These are phyloP conservation scores for Phanerochaete carnosa DNA, from an alignment of 768 basidiomycete genomes.

Conservation along the genomic window DNA sequence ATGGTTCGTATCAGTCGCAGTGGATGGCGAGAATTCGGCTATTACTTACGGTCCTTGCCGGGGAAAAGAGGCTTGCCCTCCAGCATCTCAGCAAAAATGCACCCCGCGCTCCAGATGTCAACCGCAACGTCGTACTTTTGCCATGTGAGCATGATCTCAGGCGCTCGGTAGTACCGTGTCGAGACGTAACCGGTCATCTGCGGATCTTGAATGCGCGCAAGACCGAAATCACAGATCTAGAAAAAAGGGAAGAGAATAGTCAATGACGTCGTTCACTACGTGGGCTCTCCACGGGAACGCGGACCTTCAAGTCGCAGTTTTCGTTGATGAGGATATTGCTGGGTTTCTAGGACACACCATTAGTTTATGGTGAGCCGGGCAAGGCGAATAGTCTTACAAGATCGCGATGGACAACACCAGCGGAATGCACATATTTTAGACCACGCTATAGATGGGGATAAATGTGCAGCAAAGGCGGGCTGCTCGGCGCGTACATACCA, in stretches of 20 bases:
- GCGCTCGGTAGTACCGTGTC: constrained; percentile 97
- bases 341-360: constrained; percentile 66
- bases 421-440: constrained; percentile 98
- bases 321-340: constrained; percentile 99
- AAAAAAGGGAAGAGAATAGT: constrained; percentile 5
- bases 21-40: neutral
- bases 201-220: constrained; percentile 97
- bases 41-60: constrained; percentile 94
- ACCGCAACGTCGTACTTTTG: constrained; percentile 99
- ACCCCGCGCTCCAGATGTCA: constrained; percentile 99
- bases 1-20: constrained; percentile 1
- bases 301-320: constrained; percentile 96
- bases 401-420: constrained; percentile 97
- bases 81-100: constrained; percentile 99
- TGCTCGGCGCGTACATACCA: constrained; percentile 48
- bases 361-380: neutral
- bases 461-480: neutral
- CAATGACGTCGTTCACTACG: constrained; percentile 10
- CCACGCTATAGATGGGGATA: constrained; percentile 63
- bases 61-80: constrained; percentile 99
- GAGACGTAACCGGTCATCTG: constrained; percentile 99
- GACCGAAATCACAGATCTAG: constrained; percentile 97
- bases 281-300: constrained; percentile 11
- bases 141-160: constrained; percentile 99
- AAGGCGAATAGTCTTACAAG: constrained; percentile 43